Evolutionary conservation across 768 basidiomycete genomes (phyloP), one percentile per base, ranked within the genome.

Genomic region (Inosperma sp.): DNA sequence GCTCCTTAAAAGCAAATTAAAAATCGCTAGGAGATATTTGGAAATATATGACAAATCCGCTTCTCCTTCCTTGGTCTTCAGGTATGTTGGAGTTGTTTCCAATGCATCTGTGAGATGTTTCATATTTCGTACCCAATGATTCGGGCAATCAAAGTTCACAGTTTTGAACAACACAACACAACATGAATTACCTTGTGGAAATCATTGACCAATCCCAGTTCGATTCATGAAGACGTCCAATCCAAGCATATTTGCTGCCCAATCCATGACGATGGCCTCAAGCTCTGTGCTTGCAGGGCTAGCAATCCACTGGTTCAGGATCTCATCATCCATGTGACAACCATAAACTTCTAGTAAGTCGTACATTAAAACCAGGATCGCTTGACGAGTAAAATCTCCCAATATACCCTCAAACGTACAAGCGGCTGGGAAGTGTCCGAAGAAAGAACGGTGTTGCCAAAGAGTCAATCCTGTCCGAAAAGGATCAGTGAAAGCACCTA

Each of bases 271-370:
- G 25, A 93, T 78, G 29, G 76, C 78, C 65, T 95, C 93, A 2
- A 96, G 77, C 63, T 96, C 93, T 2, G 93, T 97, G 59, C 87
- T 91, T 4, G 93, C 92, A 0, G 94, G 93, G 56, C 89, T 89
- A 43, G 81, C 82, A 3, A 80, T 71, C 94, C 93, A 97, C 90
- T 95, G 27, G 25, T 17, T n/a, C n/a, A n/a, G n/a, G n/a, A n/a
- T n/a, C n/a, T n/a, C n/a, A n/a, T n/a, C n/a, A n/a, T n/a, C n/a
- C n/a, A n/a, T n/a, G n/a, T n/a, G n/a, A n/a, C n/a, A n/a, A n/a
- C n/a, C n/a, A n/a, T n/a, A n/a, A n/a, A n/a, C n/a, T n/a, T n/a
- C n/a, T n/a, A n/a, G n/a, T n/a, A n/a, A n/a, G n/a, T n/a, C n/a
- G n/a, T n/a, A n/a, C n/a, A n/a, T n/a, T n/a, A n/a, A n/a, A n/a